Percentiles rank a stretch among this genome's conserved stretches.
phyloP scores from a whole-genome alignment of 1,284 basidiomycete species.

The Trametes polyzona region DNA sequence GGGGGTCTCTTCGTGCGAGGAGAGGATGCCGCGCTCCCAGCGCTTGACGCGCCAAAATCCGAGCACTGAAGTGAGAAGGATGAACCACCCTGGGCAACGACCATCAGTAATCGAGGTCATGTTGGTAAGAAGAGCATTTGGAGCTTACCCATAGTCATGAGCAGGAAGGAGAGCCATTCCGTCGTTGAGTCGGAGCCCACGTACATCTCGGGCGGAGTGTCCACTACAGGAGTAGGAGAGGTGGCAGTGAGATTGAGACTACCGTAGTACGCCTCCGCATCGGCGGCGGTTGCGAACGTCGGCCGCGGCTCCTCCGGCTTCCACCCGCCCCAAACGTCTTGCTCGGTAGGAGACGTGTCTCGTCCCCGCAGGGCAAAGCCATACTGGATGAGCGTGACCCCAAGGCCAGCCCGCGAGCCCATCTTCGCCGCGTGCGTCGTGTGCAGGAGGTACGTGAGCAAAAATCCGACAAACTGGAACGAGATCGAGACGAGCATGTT shows the following conservation, averaged over 20 bases:
- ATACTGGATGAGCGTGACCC: constrained; percentile 94
- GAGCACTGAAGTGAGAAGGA: constrained; percentile 85
- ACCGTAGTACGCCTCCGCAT: constrained; percentile 51
- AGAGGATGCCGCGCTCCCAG: constrained; percentile 78
- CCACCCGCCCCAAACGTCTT: constrained; percentile 30
- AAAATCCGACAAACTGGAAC: constrained; percentile 98
- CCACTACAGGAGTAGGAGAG: constrained; percentile 14
- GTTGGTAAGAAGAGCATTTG: background rate
- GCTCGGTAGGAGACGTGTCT: constrained; percentile 32
- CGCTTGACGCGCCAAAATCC: constrained; percentile 93
- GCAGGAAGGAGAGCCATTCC: constrained; percentile 92
- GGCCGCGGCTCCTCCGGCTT: constrained; percentile 36
- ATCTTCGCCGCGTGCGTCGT: constrained; percentile 95
- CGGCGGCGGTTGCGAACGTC: constrained; percentile 48
- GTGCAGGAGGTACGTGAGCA: constrained; percentile 92
- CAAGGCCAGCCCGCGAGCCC: constrained; percentile 93
- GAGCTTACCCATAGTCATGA: constrained; percentile 84
- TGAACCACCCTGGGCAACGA: constrained; percentile 76
- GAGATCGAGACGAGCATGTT: constrained; percentile 92
- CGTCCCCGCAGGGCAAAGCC: constrained; percentile 80
- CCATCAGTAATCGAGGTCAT: background rate
- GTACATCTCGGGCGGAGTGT: constrained; percentile 16
- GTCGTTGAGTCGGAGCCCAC: constrained; percentile 55
- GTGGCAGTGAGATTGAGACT: constrained; percentile 37
- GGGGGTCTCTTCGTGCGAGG: constrained; percentile 32